Evolutionary conservation across 495 filamentous ascomycete genomes (phyloP), one percentile per base, ranked within the genome.

Genomic region (Hypoxylon perforatum): DNA sequence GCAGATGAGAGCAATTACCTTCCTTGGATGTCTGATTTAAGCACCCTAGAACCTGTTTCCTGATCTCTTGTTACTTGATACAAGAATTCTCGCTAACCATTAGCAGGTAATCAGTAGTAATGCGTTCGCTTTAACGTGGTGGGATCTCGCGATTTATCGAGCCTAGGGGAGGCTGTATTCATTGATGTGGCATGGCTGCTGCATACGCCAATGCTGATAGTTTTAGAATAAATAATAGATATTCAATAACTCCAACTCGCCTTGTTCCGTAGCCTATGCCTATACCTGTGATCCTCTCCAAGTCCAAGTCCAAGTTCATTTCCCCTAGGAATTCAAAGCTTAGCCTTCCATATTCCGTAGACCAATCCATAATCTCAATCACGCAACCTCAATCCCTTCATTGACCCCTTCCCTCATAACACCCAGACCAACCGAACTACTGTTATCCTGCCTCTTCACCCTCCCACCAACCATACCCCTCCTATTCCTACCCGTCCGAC

Each of bases 401-500:
- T 38, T 62, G 67, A 72, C 65, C 22, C 55, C 69, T 55, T 74
- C 72, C 35, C 65, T 64, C 45, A 69, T 9, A 9, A 45, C 36
- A 5, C 25, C 49, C 21, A 65, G 57, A 25, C 54, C 63, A 19
- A 60, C 28, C 22, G 65, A 52, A 38, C 15, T 54, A 22, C 61
- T 73, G 6, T 71, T 72, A 6, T 68, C 77, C 4, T 73, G 71
- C 33, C 76, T 57, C 33, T 70, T 75, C 6, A 81, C 78, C 38
- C 80, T 63, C 0, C 80, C 81, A 1, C 81, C 81, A 0, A 98
- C 96, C 71, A 97, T 94, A 0, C 95, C 95, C 57, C 91, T 84
- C 42, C 95, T 79, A 75, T 98, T 94, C 64, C 95, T 83, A 2
- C 95, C 95, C 47, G 92, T 97, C 36, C 96, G 81, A 0, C 95